phyloP scores from a whole-genome alignment of 1,284 basidiomycete genomes.

The Butyriboletus appendiculatus region DNA sequence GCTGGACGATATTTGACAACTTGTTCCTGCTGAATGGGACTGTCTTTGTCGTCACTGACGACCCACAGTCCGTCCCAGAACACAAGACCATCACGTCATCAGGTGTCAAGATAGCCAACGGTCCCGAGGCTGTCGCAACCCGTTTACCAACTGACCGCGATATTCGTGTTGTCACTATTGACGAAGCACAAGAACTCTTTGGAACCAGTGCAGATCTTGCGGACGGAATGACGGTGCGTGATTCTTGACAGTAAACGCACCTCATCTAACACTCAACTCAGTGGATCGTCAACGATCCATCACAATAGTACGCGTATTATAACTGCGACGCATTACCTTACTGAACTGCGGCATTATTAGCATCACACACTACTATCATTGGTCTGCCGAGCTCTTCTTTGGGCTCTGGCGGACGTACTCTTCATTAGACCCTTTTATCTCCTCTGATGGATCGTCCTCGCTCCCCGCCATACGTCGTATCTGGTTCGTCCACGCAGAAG shows the following conservation, averaged over 20 bases:
- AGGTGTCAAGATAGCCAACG: constrained; percentile 49
- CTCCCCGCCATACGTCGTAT: constrained; percentile 75
- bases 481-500: constrained; percentile 74
- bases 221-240: constrained; percentile 62
- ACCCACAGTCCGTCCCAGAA: constrained; percentile 55
- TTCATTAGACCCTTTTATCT: constrained; percentile 69
- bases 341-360: constrained; percentile 36
- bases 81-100: constrained; percentile 59
- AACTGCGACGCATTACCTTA: neutral
- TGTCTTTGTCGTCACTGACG: constrained; percentile 70
- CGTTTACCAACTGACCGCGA: constrained; percentile 75
- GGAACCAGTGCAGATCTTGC: constrained; percentile 61
- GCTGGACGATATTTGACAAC: constrained; percentile 84
- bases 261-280: constrained; percentile 28
- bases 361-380: constrained; percentile 81
- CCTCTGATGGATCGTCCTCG: constrained; percentile 59
- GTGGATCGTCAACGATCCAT: constrained; percentile 81
- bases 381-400: constrained; percentile 88
- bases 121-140: constrained; percentile 43
- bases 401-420: constrained; percentile 89
- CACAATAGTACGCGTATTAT: constrained; percentile 65
- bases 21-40: constrained; percentile 77
- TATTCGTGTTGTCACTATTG: constrained; percentile 71
- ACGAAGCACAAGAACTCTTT: constrained; percentile 69
- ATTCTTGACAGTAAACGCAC: neutral